phyloP scores from a whole-genome alignment of 768 basidiomycete species.

The Psilocybe subaeruginosa region DNA sequence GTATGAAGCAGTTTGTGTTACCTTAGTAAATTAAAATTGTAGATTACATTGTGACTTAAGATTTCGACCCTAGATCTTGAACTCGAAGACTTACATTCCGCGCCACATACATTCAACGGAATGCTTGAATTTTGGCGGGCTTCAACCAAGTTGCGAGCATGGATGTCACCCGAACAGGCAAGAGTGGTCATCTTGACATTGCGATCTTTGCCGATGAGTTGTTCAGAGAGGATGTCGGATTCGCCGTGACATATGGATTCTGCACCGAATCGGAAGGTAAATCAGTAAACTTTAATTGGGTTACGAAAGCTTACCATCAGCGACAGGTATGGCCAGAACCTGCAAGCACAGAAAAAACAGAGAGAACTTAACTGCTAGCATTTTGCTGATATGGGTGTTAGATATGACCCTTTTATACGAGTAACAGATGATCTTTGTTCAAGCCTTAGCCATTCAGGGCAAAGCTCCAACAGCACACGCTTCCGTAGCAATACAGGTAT shows the following conservation, averaged over 20 bases:
- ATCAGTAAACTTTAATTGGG: neutral
- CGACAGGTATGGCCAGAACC: neutral
- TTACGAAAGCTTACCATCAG: neutral
- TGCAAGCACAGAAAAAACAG: neutral
- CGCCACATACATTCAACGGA: constrained; percentile 43
- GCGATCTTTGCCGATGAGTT: constrained; percentile 42
- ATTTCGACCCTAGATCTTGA: neutral
- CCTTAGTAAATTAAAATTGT: constrained; percentile 24
- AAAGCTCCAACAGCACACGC: too few relatives aligned
- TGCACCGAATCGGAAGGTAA: neutral
- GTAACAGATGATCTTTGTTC: too few relatives aligned
- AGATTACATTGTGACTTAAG: neutral
- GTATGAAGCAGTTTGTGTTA: constrained; percentile 47
- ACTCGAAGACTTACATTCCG: constrained; percentile 30
- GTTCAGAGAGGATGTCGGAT: constrained; percentile 23
- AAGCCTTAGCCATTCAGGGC: too few relatives aligned
- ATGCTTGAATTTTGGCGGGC: constrained; percentile 28
- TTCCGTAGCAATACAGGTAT: too few relatives aligned
- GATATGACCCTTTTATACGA: too few relatives aligned
- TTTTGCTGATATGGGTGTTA: neutral
- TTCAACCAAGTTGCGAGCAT: constrained; percentile 7
- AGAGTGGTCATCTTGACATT: constrained; percentile 42
- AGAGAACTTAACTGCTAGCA: neutral
- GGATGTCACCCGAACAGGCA: constrained; percentile 30
- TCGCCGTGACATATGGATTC: constrained; percentile 12